phyloP scores from a whole-genome alignment of 768 basidiomycete genomes.

The Arthromyces matolae region DNA sequence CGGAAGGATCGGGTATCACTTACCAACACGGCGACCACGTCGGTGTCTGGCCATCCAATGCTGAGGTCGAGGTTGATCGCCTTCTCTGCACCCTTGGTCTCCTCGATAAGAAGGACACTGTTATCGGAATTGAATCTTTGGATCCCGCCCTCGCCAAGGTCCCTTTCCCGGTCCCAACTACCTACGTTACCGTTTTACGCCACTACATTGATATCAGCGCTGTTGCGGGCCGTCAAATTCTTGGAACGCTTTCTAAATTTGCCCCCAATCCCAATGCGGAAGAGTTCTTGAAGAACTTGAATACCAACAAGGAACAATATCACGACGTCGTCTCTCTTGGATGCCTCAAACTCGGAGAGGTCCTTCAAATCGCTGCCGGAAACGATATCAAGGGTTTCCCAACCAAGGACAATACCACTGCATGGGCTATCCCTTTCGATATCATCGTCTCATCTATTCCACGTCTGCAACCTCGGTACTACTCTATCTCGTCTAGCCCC shows the following conservation, averaged over 20 bases:
- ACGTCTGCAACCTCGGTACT: slow-evolving; percentile 95
- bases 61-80: slow-evolving; percentile 87
- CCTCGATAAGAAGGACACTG: slow-evolving; percentile 70
- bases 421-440: slow-evolving; percentile 94
- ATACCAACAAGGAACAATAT: slow-evolving; percentile 86
- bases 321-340: slow-evolving; percentile 69
- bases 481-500: slow-evolving; percentile 97
- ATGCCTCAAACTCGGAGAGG: slow-evolving; percentile 89
- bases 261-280: slow-evolving; percentile 81
- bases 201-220: slow-evolving; percentile 98
- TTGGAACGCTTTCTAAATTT: slow-evolving; percentile 82
- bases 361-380: slow-evolving; percentile 86
- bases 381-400: slow-evolving; percentile 59
- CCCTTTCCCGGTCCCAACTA: slow-evolving; percentile 96
- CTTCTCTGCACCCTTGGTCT: slow-evolving; percentile 85
- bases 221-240: slow-evolving; percentile 89
- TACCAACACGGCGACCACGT: slow-evolving; percentile 99
- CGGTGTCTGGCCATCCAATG: slow-evolving; percentile 95
- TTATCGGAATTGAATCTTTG: slow-evolving; percentile 93
- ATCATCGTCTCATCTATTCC: slow-evolving; percentile 91
- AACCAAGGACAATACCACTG: slow-evolving; percentile 71
- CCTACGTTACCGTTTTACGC: slow-evolving; percentile 87
- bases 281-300: slow-evolving; percentile 68
- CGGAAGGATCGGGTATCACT: slow-evolving; percentile 93
- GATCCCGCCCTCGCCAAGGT: slow-evolving; percentile 98